Conservation (phyloP, 2,329 filamentous ascomycete genomes). For the Cercospora janseana region DNA sequence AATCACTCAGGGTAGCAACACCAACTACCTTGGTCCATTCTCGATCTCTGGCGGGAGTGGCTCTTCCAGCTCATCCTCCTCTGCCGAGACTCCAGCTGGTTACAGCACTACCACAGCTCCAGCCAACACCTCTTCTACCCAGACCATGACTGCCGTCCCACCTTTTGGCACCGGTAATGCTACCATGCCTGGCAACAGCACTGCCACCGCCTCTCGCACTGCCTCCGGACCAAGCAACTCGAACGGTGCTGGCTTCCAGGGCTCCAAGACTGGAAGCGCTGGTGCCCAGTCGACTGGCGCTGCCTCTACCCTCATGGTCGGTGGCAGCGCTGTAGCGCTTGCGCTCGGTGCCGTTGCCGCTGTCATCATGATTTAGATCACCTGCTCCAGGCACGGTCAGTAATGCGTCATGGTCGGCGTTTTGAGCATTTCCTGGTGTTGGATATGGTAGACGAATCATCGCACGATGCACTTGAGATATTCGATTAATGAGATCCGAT, state of each 20-base stretch:
- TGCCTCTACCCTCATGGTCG: conserved; percentile 20
- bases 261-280: conserved; percentile 13
- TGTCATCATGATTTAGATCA: conserved; percentile 33
- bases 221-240: conserved; percentile 10
- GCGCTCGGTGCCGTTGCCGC: conserved; percentile 44
- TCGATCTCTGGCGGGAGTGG: conserved; percentile 40
- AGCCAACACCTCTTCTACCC: conserved; percentile 9
- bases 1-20: conserved; percentile 52
- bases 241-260: conserved; percentile 22
- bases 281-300: conserved; percentile 19
- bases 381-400: background rate
- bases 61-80: conserved; percentile 31
- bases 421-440: background rate
- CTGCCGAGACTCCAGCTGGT: conserved; percentile 33
- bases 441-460: background rate
- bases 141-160: conserved; percentile 22
- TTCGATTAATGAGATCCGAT: background rate
- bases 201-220: conserved; percentile 26
- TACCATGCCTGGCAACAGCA: conserved; percentile 32
- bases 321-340: conserved; percentile 42
- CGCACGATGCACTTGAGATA: background rate
- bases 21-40: conserved; percentile 59
- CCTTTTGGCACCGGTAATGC: conserved; percentile 27
- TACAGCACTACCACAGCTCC: conserved; percentile 16
- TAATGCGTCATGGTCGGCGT: conserved; percentile 4